phyloP scores from a whole-genome alignment of 2,329 filamentous ascomycete species.

The Claviceps fusiformis region DNA sequence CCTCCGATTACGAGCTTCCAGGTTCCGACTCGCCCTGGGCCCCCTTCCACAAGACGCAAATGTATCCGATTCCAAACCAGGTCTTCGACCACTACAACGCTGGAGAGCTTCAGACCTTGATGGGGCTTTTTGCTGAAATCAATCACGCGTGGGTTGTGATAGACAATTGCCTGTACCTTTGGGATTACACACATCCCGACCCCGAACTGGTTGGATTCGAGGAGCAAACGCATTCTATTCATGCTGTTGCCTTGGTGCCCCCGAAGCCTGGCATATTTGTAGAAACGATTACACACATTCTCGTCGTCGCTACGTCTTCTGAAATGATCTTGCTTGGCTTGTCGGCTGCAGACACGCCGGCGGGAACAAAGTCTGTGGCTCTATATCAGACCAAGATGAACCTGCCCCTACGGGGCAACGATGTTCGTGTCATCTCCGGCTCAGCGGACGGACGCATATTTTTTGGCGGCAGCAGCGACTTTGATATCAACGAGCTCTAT shows the following conservation, averaged over 20 bases:
- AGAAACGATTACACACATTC: slow-evolving; percentile 67
- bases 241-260: slow-evolving; percentile 74
- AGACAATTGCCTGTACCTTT: slow-evolving; percentile 90
- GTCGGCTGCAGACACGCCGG: slow-evolving; percentile 49
- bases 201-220: slow-evolving; percentile 87
- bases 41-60: slow-evolving; percentile 77
- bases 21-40: slow-evolving; percentile 57
- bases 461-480: slow-evolving; percentile 67
- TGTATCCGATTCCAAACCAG: slow-evolving; percentile 79
- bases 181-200: slow-evolving; percentile 93
- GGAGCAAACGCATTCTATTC: slow-evolving; percentile 76
- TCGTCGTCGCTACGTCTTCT: slow-evolving; percentile 75
- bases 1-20: slow-evolving; percentile 80
- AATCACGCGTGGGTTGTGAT: slow-evolving; percentile 94
- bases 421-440: slow-evolving; percentile 65
- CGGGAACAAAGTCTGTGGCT: slow-evolving; percentile 58
- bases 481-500: slow-evolving; percentile 84
- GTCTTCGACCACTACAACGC: slow-evolving; percentile 89
- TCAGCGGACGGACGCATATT: slow-evolving; percentile 85
- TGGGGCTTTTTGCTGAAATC: slow-evolving; percentile 90
- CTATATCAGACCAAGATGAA: slow-evolving; percentile 85
- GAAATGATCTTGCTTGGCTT: slow-evolving; percentile 85
- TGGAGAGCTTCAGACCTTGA: slow-evolving; percentile 74
- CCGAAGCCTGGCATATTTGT: slow-evolving; percentile 84
- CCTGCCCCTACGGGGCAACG: slow-evolving; percentile 59